These are phyloP conservation scores for Cryptosporidium ryanae DNA, from an alignment of 169 alveolate species.

Conservation along the genomic window DNA sequence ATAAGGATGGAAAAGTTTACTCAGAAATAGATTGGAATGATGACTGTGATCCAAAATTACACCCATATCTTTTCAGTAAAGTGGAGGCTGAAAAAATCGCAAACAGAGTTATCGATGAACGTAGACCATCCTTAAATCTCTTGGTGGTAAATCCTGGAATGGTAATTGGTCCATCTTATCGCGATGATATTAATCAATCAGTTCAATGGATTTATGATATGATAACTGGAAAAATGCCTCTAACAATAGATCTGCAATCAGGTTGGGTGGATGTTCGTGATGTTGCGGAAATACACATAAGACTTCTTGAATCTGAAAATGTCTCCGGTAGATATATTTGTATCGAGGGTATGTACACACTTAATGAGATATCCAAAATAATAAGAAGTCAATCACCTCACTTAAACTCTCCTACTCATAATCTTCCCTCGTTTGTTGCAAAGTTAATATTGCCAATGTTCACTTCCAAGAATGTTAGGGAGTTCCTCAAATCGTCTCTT, in stretches of 20 bases:
- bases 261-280: constrained; percentile 75
- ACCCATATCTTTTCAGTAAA: constrained; percentile 63
- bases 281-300: constrained; percentile 70
- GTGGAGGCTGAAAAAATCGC: constrained; percentile 64
- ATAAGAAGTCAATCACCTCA: constrained; percentile 37
- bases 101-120: constrained; percentile 39
- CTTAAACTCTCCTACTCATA: constrained; percentile 34
- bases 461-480: constrained; percentile 52
- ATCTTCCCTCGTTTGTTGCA: constrained; percentile 45
- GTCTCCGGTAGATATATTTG: constrained; percentile 66
- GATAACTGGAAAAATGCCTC: constrained; percentile 64
- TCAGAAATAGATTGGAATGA: constrained; percentile 71
- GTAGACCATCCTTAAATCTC: constrained; percentile 22
- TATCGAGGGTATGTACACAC: constrained; percentile 66
- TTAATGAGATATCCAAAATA: constrained; percentile 35
- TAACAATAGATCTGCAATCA: constrained; percentile 35
- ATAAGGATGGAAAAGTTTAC: constrained; percentile 62
- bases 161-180: constrained; percentile 73
- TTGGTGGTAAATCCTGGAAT: constrained; percentile 65
- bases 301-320: constrained; percentile 42
- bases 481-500: constrained; percentile 38
- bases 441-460: constrained; percentile 38
- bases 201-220: constrained; percentile 68
- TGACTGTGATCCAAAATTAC: constrained; percentile 50
- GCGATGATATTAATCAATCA: constrained; percentile 62